Conservation (phyloP, 2,329 filamentous ascomycete species). For the Eurotiales sp. region DNA sequence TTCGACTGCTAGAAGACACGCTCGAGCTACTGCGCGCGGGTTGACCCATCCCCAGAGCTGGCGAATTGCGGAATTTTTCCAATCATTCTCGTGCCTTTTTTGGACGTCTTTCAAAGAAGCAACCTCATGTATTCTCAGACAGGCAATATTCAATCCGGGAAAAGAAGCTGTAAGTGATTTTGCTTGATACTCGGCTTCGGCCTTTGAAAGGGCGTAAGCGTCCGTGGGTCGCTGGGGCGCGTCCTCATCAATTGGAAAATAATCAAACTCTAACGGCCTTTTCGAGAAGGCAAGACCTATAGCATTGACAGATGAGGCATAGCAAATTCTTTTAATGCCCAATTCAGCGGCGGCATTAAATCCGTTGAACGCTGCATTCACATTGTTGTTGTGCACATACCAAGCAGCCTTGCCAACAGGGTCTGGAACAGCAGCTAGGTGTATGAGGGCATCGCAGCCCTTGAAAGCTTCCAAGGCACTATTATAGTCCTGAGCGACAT, state of each 20-base stretch:
- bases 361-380: slow-evolving; percentile 37
- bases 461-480: slow-evolving; percentile 28
- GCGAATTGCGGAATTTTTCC: slow-evolving; percentile 31
- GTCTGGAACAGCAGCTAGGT: slow-evolving; percentile 37
- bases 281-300: slow-evolving; percentile 37
- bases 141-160: slow-evolving; percentile 36
- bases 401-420: slow-evolving; percentile 30
- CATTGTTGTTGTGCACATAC: slow-evolving; percentile 36
- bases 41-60: slow-evolving; percentile 38
- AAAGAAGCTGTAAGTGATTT: slow-evolving; percentile 34
- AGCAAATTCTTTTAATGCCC: slow-evolving; percentile 34
- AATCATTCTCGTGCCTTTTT: slow-evolving; percentile 31
- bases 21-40: slow-evolving; percentile 32
- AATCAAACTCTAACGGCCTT: slow-evolving; percentile 32
- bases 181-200: slow-evolving; percentile 33
- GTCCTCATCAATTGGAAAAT: slow-evolving; percentile 38
- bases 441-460: slow-evolving; percentile 37
- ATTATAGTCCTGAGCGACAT: slow-evolving; percentile 31
- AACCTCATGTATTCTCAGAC: slow-evolving; percentile 38
- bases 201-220: slow-evolving; percentile 35
- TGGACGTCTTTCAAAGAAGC: slow-evolving; percentile 26
- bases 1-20: slow-evolving; percentile 33
- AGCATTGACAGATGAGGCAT: slow-evolving; percentile 37
- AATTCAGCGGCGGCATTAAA: slow-evolving; percentile 34
- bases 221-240: slow-evolving; percentile 31